phyloP scores from a whole-genome alignment of 2,329 filamentous ascomycete species.

The Stemphylium lycopersici region DNA sequence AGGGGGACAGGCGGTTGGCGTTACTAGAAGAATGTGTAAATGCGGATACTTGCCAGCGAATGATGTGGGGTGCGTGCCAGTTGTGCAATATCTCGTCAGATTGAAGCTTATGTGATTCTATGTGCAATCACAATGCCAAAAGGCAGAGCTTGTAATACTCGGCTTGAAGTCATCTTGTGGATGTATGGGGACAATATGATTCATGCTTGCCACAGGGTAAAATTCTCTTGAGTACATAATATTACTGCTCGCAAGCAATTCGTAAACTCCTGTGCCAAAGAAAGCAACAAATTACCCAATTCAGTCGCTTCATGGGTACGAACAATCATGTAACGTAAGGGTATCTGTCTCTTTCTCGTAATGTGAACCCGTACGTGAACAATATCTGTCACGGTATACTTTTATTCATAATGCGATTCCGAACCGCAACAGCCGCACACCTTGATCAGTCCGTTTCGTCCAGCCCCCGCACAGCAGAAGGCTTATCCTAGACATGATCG shows the following conservation, averaged over 20 bases:
- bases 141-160: no score
- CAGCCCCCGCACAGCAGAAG: slow-evolving; percentile 16
- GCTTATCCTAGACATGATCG: slow-evolving; percentile 7
- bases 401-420: slow-evolving; percentile 32
- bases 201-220: slow-evolving; percentile 10
- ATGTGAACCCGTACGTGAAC: slow-evolving; percentile 24
- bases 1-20: background rate
- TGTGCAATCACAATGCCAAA: background rate
- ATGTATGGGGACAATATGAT: slow-evolving; percentile 3
- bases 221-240: slow-evolving; percentile 9
- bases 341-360: slow-evolving; percentile 31
- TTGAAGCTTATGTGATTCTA: background rate
- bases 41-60: background rate
- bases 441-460: slow-evolving; percentile 14
- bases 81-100: background rate
- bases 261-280: slow-evolving; percentile 21
- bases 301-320: slow-evolving; percentile 20
- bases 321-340: slow-evolving; percentile 33
- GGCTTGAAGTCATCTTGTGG: background rate
- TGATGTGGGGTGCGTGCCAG: background rate
- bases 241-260: slow-evolving; percentile 13
- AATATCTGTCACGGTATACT: slow-evolving; percentile 25
- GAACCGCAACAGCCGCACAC: slow-evolving; percentile 39
- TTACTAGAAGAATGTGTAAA: background rate
- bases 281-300: slow-evolving; percentile 24